Conservation (phyloP, 495 filamentous ascomycete genomes). For the Xylaria sp. region DNA sequence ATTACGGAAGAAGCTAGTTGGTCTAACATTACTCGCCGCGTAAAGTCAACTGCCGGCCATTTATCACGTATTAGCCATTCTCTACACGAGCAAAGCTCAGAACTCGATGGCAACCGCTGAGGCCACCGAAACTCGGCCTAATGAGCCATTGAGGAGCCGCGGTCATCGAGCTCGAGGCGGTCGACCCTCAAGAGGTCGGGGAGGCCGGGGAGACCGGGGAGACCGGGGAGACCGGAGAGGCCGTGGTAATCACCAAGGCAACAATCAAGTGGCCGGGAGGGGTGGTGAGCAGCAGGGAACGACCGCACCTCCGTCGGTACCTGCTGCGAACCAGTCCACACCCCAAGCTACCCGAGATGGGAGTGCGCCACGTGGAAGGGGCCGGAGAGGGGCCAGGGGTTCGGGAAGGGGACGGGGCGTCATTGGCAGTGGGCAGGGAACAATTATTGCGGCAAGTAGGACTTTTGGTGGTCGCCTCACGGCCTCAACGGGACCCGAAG, state of each 20-base stretch:
- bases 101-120: conserved; percentile 32
- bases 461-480: conserved; percentile 61
- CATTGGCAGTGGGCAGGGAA: conserved; percentile 36
- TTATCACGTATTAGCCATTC: background rate
- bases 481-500: conserved; percentile 36
- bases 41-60: background rate
- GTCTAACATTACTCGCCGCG: background rate
- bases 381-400: conserved; percentile 46
- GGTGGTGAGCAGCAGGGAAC: conserved; percentile 18
- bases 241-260: conserved; percentile 39
- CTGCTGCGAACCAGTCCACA: background rate
- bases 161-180: conserved; percentile 36
- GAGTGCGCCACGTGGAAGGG: conserved; percentile 25
- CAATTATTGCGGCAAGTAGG: conserved; percentile 53
- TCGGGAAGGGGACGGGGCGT: conserved; percentile 43
- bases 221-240: conserved; percentile 29
- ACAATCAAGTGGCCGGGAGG: conserved; percentile 20
- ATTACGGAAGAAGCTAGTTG: background rate
- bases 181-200: conserved; percentile 30
- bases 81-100: background rate
- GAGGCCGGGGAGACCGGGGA: conserved; percentile 37
- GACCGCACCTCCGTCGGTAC: background rate
- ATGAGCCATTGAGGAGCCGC: conserved; percentile 20
- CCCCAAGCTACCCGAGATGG: conserved; percentile 6
- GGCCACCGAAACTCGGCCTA: conserved; percentile 13